Percentiles rank a stretch among this genome's conserved stretches.
phyloP scores from a whole-genome alignment of 1,139 yeast genomes.

The Debaryomycetaceae sp. region DNA sequence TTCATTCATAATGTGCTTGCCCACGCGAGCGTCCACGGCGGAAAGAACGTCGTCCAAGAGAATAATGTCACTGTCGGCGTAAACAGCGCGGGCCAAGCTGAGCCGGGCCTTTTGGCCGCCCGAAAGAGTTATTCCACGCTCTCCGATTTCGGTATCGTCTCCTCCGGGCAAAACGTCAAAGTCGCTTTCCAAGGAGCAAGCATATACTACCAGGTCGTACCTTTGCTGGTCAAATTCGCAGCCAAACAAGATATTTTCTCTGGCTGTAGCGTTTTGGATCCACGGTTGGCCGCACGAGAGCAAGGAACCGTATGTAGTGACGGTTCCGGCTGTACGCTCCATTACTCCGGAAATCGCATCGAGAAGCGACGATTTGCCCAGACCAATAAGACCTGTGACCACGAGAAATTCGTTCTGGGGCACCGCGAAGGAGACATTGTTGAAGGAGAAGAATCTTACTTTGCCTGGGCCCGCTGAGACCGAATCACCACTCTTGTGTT shows the following conservation, averaged over 20 bases:
- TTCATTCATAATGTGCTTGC: slow-evolving; percentile 9
- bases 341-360: slow-evolving; percentile 38
- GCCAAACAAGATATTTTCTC: slow-evolving; percentile 61
- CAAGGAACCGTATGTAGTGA: slow-evolving; percentile 28
- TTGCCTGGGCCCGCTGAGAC: slow-evolving; percentile 3
- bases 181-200: slow-evolving; percentile 49
- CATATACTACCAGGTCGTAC: slow-evolving; percentile 45
- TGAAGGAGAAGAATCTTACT: slow-evolving; percentile 6
- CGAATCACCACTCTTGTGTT: slow-evolving; percentile 3
- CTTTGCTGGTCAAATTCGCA: slow-evolving; percentile 37
- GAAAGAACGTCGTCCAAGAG: slow-evolving; percentile 11
- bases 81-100: slow-evolving; percentile 12
- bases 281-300: slow-evolving; percentile 42
- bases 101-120: slow-evolving; percentile 15
- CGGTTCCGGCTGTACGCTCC: slow-evolving; percentile 30
- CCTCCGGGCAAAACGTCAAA: slow-evolving; percentile 9
- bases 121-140: slow-evolving; percentile 11
- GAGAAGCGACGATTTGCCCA: slow-evolving; percentile 38
- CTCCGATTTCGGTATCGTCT: slow-evolving; percentile 12
- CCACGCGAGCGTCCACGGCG: slow-evolving; percentile 12
- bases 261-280: slow-evolving; percentile 35
- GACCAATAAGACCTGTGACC: slow-evolving; percentile 39
- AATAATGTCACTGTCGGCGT: slow-evolving; percentile 7
- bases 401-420: slow-evolving; percentile 33
- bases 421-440: slow-evolving; percentile 21